Base-by-base conservation (phyloP, 345 rosid species). In the Durio zibethinus region DNA sequence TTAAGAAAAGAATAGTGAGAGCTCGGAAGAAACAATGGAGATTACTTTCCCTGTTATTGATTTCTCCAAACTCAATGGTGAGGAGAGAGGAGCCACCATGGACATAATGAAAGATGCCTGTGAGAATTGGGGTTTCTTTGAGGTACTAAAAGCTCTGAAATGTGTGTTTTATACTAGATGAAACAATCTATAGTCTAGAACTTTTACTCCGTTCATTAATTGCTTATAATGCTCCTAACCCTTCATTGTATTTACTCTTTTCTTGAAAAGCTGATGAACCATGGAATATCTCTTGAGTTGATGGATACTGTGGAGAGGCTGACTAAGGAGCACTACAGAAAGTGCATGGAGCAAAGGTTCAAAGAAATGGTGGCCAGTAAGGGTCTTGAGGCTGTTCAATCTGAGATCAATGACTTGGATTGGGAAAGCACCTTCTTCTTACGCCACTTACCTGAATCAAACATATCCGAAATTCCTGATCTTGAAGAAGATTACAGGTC, bases 391-490 rank as follows among this genome's bases (percentile, higher is more conserved):
- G 83, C 80, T 76, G 86, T 81, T 54, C 84, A 87, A 61, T 84
- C 86, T 10, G 91, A 91, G 76, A 84, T 90, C 54, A 47, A 78
- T 52, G 92, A 93, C 60, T 10, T 90, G 11, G 97, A 93, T 77
- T 93, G 98, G 98, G 94, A 93, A 82, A 89, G 92, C 83, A 91
- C 94, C 47, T 93, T 93, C 84, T 88, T 50, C 83, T 53, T 91
- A 79, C 87, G 87, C 75, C 90, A 93, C 76, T 91, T 87, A 42
- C 98, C 98, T 16, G 75, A 68, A 10, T 83, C 94, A 14, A 89
- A 93, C 84, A 79, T 89, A 38, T n/a, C 73, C 38, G 89, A 90
- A 68, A 80, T 89, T 56, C 89, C 91, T 21, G 89, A 91, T 57
- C 90, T 93, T 36, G 82, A 81, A 0, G 80, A 88, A 0, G 87